Conservation (phyloP, 768 basidiomycete species). For the Kwoniella newhampshirensis region DNA sequence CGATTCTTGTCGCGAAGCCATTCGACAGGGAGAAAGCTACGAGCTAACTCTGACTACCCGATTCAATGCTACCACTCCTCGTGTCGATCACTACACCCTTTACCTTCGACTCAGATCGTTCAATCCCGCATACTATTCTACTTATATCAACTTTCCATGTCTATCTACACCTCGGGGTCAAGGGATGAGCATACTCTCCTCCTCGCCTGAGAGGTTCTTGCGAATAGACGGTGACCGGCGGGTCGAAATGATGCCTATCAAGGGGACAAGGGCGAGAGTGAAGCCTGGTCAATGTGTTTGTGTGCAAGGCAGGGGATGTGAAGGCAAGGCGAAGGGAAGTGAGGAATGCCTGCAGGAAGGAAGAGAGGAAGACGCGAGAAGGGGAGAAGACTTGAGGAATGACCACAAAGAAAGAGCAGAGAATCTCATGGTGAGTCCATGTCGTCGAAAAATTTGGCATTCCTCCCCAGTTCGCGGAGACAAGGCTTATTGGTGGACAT, state of each 20-base stretch:
- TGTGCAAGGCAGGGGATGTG: constrained; percentile 64
- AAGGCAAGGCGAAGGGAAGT: constrained; percentile 58
- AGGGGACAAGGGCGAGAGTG: constrained; percentile 71
- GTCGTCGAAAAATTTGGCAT: too few species aligned
- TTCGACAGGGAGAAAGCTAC: constrained; percentile 84
- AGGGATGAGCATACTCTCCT: constrained; percentile 64
- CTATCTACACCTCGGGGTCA: constrained; percentile 45
- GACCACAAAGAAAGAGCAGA: constrained; percentile 86
- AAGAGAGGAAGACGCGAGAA: constrained; percentile 29
- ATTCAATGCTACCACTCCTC: constrained; percentile 37
- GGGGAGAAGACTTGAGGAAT: constrained; percentile 44
- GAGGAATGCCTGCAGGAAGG: constrained; percentile 55
- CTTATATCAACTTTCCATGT: constrained; percentile 58
- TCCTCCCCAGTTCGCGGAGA: neutral
- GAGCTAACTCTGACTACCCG: constrained; percentile 78
- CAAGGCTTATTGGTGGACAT: neutral
- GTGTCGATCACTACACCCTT: constrained; percentile 42
- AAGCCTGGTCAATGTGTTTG: constrained; percentile 46
- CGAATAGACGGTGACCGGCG: constrained; percentile 60
- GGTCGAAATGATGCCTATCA: constrained; percentile 89
- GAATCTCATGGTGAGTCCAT: constrained; percentile 71
- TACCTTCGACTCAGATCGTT: constrained; percentile 61
- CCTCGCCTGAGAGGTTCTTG: constrained; percentile 89
- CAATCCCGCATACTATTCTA: constrained; percentile 88
- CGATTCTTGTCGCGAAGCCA: constrained; percentile 66